Conservation (phyloP, 2,329 filamentous ascomycete genomes). For the Amauroascus niger region DNA sequence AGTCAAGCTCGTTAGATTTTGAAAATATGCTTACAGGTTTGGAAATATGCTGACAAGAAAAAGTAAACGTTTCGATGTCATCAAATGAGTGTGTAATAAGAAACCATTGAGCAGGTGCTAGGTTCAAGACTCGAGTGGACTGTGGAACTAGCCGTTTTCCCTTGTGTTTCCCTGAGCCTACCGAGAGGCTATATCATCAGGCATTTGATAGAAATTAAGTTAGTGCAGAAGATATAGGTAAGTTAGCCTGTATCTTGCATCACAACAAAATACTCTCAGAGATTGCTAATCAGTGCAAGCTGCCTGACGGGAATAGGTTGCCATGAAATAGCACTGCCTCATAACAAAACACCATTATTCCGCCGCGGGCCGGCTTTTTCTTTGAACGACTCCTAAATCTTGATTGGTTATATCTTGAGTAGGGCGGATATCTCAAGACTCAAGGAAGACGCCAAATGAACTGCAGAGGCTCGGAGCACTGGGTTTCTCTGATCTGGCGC, state of each 20-base stretch:
- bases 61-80: background rate
- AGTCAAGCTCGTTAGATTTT: background rate
- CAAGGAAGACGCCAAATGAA: too few relatives aligned
- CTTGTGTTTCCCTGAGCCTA: background rate
- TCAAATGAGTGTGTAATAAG: background rate
- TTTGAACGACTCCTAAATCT: too few relatives aligned
- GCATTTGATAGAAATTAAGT: background rate
- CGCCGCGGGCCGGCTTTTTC: too few relatives aligned
- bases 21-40: background rate
- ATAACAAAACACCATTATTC: too few relatives aligned
- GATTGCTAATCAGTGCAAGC: too few relatives aligned
- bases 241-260: background rate
- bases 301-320: too few relatives aligned
- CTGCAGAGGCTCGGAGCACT: too few relatives aligned
- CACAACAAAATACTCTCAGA: too few relatives aligned
- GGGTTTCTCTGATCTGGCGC: too few relatives aligned
- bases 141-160: conserved; percentile 1
- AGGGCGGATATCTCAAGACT: too few relatives aligned
- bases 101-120: background rate
- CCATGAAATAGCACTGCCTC: too few relatives aligned
- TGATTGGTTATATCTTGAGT: too few relatives aligned
- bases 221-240: background rate
- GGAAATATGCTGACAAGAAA: background rate
- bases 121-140: background rate
- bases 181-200: background rate